phyloP scores from a whole-genome alignment of 1,139 yeast genomes.

The Diutina ranongensis region DNA sequence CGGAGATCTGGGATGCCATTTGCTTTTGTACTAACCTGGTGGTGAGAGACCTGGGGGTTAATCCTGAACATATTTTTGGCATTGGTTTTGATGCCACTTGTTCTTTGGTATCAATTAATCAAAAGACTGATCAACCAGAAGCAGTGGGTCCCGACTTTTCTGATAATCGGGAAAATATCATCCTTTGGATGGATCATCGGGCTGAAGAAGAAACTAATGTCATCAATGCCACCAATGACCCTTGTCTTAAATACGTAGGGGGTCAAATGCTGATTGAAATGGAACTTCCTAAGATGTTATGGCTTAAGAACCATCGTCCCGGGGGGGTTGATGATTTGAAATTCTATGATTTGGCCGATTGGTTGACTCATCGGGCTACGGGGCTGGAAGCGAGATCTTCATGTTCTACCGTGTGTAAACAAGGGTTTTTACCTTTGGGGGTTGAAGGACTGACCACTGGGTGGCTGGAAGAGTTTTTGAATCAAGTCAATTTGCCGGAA shows the following conservation, averaged over 20 bases:
- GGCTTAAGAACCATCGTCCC: conserved; percentile 86
- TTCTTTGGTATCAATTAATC: conserved; percentile 73
- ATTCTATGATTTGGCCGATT: conserved; percentile 90
- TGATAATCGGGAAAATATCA: conserved; percentile 65
- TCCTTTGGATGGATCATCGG: conserved; percentile 97
- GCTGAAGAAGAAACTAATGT: conserved; percentile 77
- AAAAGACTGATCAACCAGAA: conserved; percentile 55
- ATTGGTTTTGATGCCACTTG: conserved; percentile 97
- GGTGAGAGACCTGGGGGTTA: conserved; percentile 62
- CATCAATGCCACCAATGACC: conserved; percentile 73
- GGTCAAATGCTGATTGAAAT: conserved; percentile 97
- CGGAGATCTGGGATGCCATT: conserved; percentile 89
- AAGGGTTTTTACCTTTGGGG: conserved; percentile 87
- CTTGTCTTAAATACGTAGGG: conserved; percentile 81
- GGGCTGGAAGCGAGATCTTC: conserved; percentile 76
- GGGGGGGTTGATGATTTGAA: conserved; percentile 54
- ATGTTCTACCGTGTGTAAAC: conserved; percentile 90
- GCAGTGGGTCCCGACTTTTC: conserved; percentile 88
- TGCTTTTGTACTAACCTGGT: conserved; percentile 72
- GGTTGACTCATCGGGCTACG: conserved; percentile 81
- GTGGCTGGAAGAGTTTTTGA: conserved; percentile 77
- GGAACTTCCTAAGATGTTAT: conserved; percentile 94
- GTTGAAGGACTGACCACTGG: conserved; percentile 79
- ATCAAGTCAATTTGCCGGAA: conserved; percentile 59
- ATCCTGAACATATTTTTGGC: conserved; percentile 59